These are phyloP conservation scores for Globisporangium nagaii DNA, from an alignment of 352 stramenopile genomes.

Conservation along the genomic window DNA sequence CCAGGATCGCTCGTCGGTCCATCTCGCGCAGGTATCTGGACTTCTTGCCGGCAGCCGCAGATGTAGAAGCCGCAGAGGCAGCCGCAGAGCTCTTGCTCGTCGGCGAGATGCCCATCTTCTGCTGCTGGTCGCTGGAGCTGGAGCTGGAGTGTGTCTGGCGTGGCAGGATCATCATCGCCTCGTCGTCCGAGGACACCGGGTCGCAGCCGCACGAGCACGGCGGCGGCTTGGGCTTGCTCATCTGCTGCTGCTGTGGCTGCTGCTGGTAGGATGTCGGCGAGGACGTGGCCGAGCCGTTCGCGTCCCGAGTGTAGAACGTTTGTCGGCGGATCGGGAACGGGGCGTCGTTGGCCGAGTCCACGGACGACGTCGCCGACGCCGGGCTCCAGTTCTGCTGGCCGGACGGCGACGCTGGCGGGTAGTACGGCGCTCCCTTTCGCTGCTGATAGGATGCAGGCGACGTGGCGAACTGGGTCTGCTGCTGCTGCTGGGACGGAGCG, in stretches of 20 bases:
- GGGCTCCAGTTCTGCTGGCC: constrained; percentile 1
- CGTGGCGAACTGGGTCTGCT: background rate
- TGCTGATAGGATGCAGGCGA: background rate
- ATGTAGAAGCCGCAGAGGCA: background rate
- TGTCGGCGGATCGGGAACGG: constrained; percentile 11
- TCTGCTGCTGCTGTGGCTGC: background rate
- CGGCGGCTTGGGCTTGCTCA: background rate
- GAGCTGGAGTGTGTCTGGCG: too few species aligned
- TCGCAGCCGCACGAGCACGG: constrained; percentile 10
- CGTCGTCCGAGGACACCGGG: constrained; percentile 6
- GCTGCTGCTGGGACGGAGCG: background rate
- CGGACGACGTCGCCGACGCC: constrained; percentile 5
- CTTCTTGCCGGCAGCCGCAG: constrained; percentile 10
- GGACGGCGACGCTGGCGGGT: constrained; percentile 2
- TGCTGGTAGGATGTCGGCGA: background rate
- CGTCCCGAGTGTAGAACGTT: constrained; percentile 5
- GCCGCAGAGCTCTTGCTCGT: constrained; percentile 7
- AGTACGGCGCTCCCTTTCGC: background rate
- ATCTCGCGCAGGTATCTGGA: constrained; percentile 44
- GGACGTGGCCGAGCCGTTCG: background rate
- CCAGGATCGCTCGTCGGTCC: constrained; percentile 38
- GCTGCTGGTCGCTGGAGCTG: background rate
- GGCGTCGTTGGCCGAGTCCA: background rate
- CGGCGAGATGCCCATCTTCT: constrained; percentile 4
- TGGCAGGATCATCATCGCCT: background rate